Percentiles rank a stretch among this genome's conserved stretches.
These are phyloP conservation scores for Hapsidospora chrysogenum DNA, from an alignment of 495 filamentous ascomycete genomes.

Conservation along the genomic window DNA sequence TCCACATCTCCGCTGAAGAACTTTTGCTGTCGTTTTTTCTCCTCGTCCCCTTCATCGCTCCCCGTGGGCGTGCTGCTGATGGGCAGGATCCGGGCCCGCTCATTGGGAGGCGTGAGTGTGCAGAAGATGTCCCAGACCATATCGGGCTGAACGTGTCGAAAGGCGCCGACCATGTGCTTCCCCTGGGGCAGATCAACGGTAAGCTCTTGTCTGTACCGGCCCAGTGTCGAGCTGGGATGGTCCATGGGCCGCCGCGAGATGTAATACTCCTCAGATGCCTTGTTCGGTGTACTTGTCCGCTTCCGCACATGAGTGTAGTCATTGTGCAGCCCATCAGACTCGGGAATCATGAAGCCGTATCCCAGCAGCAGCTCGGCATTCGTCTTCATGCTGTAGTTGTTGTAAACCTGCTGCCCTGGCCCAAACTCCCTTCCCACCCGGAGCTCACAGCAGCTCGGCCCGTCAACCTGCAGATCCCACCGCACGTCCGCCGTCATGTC, in stretches of 20 bases:
- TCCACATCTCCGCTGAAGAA: background rate
- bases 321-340: constrained; percentile 22
- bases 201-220: constrained; percentile 10
- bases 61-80: background rate
- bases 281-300: constrained; percentile 7
- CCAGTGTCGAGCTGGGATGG: constrained; percentile 18
- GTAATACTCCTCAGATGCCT: constrained; percentile 15
- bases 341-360: constrained; percentile 32
- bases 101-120: constrained; percentile 6
- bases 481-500: constrained; percentile 20
- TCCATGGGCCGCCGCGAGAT: constrained; percentile 22
- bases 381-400: constrained; percentile 37
- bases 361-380: constrained; percentile 35
- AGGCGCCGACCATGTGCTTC: constrained; percentile 12
- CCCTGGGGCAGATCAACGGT: constrained; percentile 2
- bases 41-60: background rate
- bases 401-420: constrained; percentile 26
- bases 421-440: constrained; percentile 11
- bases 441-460: constrained; percentile 12
- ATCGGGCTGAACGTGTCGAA: constrained; percentile 24
- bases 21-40: background rate
- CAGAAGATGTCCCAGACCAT: constrained; percentile 17
- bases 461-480: constrained; percentile 19
- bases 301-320: constrained; percentile 32
- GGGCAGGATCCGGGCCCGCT: constrained; percentile 1